Conservation (phyloP, 2,329 filamentous ascomycete species). For the Claviceps digitariae region DNA sequence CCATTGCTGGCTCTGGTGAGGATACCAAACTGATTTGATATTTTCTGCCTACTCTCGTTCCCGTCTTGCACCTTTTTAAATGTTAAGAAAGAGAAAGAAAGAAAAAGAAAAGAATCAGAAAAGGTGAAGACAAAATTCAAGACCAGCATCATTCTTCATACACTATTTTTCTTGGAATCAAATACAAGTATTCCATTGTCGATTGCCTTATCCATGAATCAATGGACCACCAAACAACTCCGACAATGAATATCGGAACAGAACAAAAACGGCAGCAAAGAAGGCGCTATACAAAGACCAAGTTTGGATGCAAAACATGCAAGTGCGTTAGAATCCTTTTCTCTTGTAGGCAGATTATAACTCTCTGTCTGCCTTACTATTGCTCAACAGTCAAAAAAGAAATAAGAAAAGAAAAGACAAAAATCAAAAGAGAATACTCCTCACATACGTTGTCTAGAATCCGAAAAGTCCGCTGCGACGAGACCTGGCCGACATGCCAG, state of each 20-base stretch:
- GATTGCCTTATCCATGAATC: not conserved
- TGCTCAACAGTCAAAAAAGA: not conserved
- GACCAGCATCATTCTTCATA: not conserved
- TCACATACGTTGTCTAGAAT: conserved; percentile 2
- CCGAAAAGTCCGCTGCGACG: conserved; percentile 10
- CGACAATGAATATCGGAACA: not conserved
- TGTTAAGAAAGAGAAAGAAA: not conserved
- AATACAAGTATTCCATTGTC: not conserved
- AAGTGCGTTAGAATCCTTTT: not conserved
- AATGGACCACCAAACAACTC: not conserved
- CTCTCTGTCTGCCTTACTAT: not conserved
- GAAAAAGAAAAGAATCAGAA: not conserved
- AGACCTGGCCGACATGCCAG: conserved; percentile 8
- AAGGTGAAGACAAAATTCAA: not conserved
- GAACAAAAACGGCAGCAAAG: not conserved
- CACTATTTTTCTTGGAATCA: not conserved
- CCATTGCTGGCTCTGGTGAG: not conserved
- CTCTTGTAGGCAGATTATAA: not conserved
- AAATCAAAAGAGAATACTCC: not conserved
- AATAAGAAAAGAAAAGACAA: no score
- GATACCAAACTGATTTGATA: not conserved
- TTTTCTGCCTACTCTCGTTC: no score
- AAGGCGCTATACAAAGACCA: conserved; percentile 4
- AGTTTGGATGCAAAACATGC: conserved; percentile 4
- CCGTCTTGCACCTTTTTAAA: not conserved